Evolutionary conservation across 1,284 basidiomycete species (phyloP).

Genomic region (Trametes polyzona): DNA sequence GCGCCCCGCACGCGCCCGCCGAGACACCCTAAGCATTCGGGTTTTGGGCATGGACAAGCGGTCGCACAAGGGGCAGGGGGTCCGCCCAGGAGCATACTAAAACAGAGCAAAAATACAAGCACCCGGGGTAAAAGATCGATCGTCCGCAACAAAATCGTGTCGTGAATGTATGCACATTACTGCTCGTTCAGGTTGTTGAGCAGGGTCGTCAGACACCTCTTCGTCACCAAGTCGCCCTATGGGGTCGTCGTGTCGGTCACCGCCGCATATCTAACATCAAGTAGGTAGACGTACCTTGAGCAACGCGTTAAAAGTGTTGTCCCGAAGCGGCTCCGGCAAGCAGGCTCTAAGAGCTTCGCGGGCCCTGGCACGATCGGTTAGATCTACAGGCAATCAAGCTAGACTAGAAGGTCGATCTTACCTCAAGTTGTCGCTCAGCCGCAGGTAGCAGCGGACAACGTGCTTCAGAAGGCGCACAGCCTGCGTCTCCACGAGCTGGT

Average conservation of each 20-base stretch:
- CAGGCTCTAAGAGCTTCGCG: slow-evolving; percentile 96
- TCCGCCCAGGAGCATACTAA: slow-evolving; percentile 23
- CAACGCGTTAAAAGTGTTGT: slow-evolving; percentile 91
- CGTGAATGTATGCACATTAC: slow-evolving; percentile 17
- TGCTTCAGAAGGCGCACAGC: slow-evolving; percentile 97
- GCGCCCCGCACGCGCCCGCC: slow-evolving; percentile 1
- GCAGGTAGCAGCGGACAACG: slow-evolving; percentile 96
- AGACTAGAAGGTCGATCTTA: slow-evolving; percentile 41
- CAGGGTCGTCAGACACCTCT: slow-evolving; percentile 94
- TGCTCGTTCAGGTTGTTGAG: slow-evolving; percentile 86
- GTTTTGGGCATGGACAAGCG: neutral
- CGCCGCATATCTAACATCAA: too few species aligned
- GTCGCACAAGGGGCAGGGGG: neutral
- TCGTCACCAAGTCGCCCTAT: slow-evolving; percentile 96
- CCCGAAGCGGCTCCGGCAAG: slow-evolving; percentile 94
- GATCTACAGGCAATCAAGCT: neutral
- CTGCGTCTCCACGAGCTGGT: slow-evolving; percentile 95
- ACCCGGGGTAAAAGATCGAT: slow-evolving; percentile 23
- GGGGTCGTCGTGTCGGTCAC: too few species aligned
- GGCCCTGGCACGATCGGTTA: slow-evolving; percentile 57
- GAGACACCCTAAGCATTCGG: neutral
- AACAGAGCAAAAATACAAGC: slow-evolving; percentile 29
- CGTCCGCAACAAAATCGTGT: slow-evolving; percentile 18
- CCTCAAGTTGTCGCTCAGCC: slow-evolving; percentile 96
- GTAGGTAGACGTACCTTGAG: slow-evolving; percentile 87